A percentile compares a stretch with the other conserved stretches of the same genome.
These are phyloP conservation scores for Aspergillus ustus DNA, from an alignment of 2,329 filamentous ascomycete species.

Conservation along the genomic window DNA sequence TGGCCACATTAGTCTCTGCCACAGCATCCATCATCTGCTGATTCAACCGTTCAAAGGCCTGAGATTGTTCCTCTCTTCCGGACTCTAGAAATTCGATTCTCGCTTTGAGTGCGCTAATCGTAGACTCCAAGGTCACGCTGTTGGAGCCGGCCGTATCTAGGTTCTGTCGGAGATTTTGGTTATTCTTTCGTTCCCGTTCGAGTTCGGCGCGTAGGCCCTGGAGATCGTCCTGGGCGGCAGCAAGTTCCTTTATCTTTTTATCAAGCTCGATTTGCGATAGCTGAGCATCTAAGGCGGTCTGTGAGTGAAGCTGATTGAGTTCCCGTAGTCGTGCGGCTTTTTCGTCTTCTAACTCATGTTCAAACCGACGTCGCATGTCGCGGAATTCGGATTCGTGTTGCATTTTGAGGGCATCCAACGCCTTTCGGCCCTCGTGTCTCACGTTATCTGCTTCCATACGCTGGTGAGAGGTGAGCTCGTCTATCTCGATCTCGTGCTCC, in stretches of 20 bases:
- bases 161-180: conserved; percentile 61
- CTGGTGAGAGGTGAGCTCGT: conserved; percentile 58
- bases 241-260: conserved; percentile 59
- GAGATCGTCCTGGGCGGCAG: conserved; percentile 47
- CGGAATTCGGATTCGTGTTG: conserved; percentile 71
- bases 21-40: conserved; percentile 78
- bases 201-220: conserved; percentile 53
- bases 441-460: conserved; percentile 49
- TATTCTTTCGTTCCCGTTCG: conserved; percentile 67
- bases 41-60: conserved; percentile 82
- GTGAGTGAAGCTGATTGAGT: conserved; percentile 41
- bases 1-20: conserved; percentile 68
- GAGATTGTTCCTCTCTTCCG: conserved; percentile 84
- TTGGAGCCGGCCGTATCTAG: conserved; percentile 65
- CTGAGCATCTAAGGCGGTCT: conserved; percentile 44
- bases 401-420: conserved; percentile 62
- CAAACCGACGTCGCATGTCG: conserved; percentile 65
- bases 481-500: conserved; percentile 56
- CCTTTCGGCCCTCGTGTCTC: conserved; percentile 51
- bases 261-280: conserved; percentile 51
- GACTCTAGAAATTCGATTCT: conserved; percentile 90
- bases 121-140: conserved; percentile 71
- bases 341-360: conserved; percentile 71
- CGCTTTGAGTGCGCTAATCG: conserved; percentile 74
- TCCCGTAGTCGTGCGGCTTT: conserved; percentile 43